Base-by-base conservation (phyloP, 2,329 filamentous ascomycete species). In the Fusarium sp. region DNA sequence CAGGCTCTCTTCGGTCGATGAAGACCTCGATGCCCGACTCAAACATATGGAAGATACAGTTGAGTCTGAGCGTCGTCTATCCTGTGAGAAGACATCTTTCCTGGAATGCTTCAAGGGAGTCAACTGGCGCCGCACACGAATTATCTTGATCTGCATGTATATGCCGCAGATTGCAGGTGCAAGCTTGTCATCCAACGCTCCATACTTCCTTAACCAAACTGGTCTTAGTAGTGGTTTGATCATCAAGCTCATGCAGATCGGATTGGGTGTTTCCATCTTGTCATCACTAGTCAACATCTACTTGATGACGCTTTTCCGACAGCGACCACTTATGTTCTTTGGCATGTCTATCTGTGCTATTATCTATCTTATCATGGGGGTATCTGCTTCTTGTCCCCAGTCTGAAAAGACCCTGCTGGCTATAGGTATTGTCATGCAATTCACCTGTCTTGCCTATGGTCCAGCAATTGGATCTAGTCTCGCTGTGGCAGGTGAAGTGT, bases 111-210 rank as follows among this genome's bases (percentile, higher is more conserved):
- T 65, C 49, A 65, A 32, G 24, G 62, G 62, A 1, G 49, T 15
- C 58, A 65, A 65, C 15, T 65, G 58, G 62, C 62, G 62, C 4
- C 62, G 62, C 16, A 65, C 62, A 7, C 45, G 58, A 18, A 63
- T 65, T 2, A 65, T 65, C 40, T 30, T 65, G 20, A 63, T 65
- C 25, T 63, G 62, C 29, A 65, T 65, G 49, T 65, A 65, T 24
- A 65, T 65, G 62, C 62, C 58, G 2, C 58, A 65, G 49, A 65
- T 65, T 27, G 44, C 44, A 0, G 58, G 62, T 5, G 16, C 58
- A 1, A 63, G 58, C 9, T 22, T 65, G n/a, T 65, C 49, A 0
- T 65, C 58, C 20, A 65, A 65, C 4, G 62, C 55, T 20, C 59
- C 55, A 4, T 62, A 62, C 38, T 62, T 62, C 6, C 55, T 62